These are phyloP conservation scores for Coelastrella sp. DNA, from an alignment of 139 green algal species.

Conservation along the genomic window DNA sequence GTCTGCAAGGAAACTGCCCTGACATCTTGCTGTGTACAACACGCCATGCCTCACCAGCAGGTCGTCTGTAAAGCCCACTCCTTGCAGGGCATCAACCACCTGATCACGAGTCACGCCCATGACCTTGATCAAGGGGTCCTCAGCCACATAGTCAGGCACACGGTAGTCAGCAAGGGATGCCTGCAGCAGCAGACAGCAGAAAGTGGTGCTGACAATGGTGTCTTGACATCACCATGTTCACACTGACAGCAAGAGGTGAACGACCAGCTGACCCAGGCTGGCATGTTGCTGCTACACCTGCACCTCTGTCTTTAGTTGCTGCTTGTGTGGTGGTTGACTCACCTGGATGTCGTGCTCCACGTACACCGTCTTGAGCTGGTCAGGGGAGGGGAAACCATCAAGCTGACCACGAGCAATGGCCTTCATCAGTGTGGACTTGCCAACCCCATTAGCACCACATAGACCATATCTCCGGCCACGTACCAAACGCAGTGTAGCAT, in stretches of 20 bases:
- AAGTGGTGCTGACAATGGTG: too few species aligned
- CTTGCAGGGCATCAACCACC: slow-evolving; percentile 71
- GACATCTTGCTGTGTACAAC: background rate
- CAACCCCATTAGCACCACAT: slow-evolving; percentile 86
- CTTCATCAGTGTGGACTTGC: slow-evolving; percentile 94
- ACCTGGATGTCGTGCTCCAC: slow-evolving; percentile 91
- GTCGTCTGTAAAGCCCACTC: slow-evolving; percentile 84
- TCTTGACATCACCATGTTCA: too few species aligned
- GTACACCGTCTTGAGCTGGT: slow-evolving; percentile 86
- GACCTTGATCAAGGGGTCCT: slow-evolving; percentile 57
- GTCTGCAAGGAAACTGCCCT: too few species aligned
- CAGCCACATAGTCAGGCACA: slow-evolving; percentile 55
- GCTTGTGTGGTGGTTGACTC: background rate
- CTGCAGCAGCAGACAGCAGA: slow-evolving; percentile 19
- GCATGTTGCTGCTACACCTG: too few species aligned
- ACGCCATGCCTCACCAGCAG: slow-evolving; percentile 58
- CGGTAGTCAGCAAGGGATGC: slow-evolving; percentile 46
- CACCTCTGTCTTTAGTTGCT: background rate
- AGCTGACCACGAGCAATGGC: slow-evolving; percentile 92
- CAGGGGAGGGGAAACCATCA: slow-evolving; percentile 88
- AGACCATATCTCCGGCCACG: slow-evolving; percentile 87
- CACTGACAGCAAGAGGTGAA: too few species aligned
- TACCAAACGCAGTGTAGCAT: slow-evolving; percentile 76
- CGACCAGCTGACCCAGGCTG: too few species aligned
- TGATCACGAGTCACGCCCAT: slow-evolving; percentile 50